Evolutionary conservation across 768 basidiomycete species (phyloP).

Genomic region (Fomitopsis pulvina): DNA sequence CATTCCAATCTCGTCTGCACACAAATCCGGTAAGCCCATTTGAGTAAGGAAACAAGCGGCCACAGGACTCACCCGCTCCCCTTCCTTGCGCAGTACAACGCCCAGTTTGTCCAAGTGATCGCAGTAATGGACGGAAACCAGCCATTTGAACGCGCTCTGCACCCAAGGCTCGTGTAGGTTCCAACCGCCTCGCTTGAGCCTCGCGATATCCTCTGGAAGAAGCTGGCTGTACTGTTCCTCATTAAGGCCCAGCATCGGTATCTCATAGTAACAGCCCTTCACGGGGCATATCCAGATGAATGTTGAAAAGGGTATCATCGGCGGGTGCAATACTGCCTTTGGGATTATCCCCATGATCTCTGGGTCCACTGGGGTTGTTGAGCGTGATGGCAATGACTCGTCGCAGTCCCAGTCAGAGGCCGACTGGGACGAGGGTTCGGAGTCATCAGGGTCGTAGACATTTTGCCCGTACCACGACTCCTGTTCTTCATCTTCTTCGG

Average conservation of each 20-base stretch:
- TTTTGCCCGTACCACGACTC: background rate
- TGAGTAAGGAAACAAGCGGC: background rate
- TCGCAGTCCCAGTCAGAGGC: conserved; percentile 29
- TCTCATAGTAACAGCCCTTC: conserved; percentile 32
- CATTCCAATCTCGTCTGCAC: background rate
- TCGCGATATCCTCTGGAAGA: conserved; percentile 3
- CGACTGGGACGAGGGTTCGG: conserved; percentile 40
- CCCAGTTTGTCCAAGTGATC: conserved; percentile 16
- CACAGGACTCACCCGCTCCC: conserved; percentile 7
- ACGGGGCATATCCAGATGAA: conserved; percentile 50
- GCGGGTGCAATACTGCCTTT: conserved; percentile 27
- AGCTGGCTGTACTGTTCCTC: conserved; percentile 26
- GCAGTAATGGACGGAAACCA: conserved; percentile 19
- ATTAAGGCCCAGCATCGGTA: conserved; percentile 40
- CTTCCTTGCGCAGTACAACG: conserved; percentile 5
- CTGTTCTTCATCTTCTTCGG: background rate
- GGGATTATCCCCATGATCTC: conserved; percentile 28
- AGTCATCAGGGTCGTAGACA: conserved; percentile 52
- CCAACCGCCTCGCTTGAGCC: conserved; percentile 10
- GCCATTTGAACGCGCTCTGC: conserved; percentile 9
- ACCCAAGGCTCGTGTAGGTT: conserved; percentile 7
- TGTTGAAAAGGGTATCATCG: conserved; percentile 34
- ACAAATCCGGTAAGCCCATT: no score
- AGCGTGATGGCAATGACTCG: conserved; percentile 20
- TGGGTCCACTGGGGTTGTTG: conserved; percentile 11